Evolutionary conservation across 768 basidiomycete genomes (phyloP).

Genomic region (Pisolithus orientalis): DNA sequence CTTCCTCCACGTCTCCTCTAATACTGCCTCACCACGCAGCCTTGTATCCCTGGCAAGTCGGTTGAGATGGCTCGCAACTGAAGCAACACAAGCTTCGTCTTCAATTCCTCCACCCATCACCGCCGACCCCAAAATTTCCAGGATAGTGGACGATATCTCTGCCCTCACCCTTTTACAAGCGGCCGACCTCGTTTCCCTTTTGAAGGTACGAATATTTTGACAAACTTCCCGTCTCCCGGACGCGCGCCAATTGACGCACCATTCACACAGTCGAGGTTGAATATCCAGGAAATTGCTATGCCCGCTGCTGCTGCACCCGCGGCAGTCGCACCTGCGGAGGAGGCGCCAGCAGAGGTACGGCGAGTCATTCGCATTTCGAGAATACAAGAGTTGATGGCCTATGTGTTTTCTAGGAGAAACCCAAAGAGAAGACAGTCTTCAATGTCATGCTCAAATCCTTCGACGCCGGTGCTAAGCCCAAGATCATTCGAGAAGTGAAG

Average conservation of each 20-base stretch:
- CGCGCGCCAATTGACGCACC: neutral
- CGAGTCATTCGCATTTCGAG: neutral
- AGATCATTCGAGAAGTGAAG: constrained; percentile 97
- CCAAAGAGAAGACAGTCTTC: constrained; percentile 98
- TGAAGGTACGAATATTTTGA: constrained; percentile 59
- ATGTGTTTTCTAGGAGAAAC: constrained; percentile 61
- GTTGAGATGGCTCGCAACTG: constrained; percentile 53
- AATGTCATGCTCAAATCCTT: constrained; percentile 94
- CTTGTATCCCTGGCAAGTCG: constrained; percentile 25
- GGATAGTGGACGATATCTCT: constrained; percentile 92
- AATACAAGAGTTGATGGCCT: neutral
- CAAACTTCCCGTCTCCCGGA: neutral
- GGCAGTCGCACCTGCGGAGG: constrained; percentile 51
- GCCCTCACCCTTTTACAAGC: constrained; percentile 86
- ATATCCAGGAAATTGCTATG: constrained; percentile 96
- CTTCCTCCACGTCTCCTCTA: neutral
- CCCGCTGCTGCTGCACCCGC: constrained; percentile 66
- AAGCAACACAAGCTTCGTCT: constrained; percentile 37
- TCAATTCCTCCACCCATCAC: constrained; percentile 39
- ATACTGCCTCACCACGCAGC: constrained; percentile 5
- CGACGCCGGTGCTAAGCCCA: constrained; percentile 86
- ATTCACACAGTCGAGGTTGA: constrained; percentile 65
- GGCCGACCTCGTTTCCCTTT: constrained; percentile 83
- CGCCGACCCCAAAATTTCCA: constrained; percentile 60
- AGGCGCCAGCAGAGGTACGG: constrained; percentile 58